A percentile compares a stretch with the other conserved stretches of the same genome.
Evolutionary conservation across 768 basidiomycete species (phyloP).

Genomic region (Lactifluus hygrophoroides): DNA sequence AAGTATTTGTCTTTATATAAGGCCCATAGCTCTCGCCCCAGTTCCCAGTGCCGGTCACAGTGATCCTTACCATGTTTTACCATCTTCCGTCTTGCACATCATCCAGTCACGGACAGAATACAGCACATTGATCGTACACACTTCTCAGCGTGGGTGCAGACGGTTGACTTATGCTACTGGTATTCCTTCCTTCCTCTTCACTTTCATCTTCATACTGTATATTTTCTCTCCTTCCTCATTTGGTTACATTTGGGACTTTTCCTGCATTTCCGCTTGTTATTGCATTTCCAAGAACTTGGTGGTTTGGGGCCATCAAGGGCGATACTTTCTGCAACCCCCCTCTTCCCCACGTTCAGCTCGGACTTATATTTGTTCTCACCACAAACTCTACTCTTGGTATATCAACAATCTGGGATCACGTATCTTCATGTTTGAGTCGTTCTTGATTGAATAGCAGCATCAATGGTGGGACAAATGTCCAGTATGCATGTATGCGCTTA

Average conservation of each 20-base stretch:
- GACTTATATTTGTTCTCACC: background rate
- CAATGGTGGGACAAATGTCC: background rate
- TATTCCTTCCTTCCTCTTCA: background rate
- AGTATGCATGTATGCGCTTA: too few species aligned
- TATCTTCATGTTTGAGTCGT: background rate
- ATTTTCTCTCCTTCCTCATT: background rate
- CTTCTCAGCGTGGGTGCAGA: background rate
- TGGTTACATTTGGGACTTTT: background rate
- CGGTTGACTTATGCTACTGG: background rate
- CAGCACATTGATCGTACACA: background rate
- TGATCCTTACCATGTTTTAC: conserved; percentile 1
- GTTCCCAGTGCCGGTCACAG: background rate
- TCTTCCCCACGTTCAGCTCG: background rate
- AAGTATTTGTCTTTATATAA: conserved; percentile 12
- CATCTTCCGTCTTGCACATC: background rate
- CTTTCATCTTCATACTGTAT: background rate
- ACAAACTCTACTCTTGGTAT: background rate
- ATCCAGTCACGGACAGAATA: background rate
- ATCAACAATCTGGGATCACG: background rate
- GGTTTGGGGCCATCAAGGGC: background rate
- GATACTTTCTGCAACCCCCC: background rate
- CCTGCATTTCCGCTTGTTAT: background rate
- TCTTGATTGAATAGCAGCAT: background rate
- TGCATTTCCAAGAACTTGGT: background rate
- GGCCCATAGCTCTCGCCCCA: background rate